Evolutionary conservation across 352 stramenopile genomes (phyloP).

Genomic region (Globisporangium lucens): DNA sequence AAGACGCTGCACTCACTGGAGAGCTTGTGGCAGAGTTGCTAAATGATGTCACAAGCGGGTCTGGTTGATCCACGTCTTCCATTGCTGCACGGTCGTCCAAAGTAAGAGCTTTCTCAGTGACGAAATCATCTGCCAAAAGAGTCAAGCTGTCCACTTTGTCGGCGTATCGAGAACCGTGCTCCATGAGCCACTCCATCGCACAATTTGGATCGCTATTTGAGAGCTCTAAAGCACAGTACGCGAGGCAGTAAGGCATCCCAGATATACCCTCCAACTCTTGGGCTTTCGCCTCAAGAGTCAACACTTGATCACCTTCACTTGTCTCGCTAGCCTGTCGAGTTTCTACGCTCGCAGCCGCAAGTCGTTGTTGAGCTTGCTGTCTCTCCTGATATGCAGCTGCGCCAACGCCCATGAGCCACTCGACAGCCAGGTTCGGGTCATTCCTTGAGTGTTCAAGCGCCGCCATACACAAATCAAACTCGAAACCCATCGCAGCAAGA

Average conservation of each 20-base stretch:
- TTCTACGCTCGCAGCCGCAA: conserved; percentile 45
- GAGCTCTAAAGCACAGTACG: conserved; percentile 67
- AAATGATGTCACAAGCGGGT: conserved; percentile 50
- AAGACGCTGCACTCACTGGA: not conserved
- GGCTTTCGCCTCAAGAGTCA: conserved; percentile 58
- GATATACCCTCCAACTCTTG: conserved; percentile 75
- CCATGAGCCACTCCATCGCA: conserved; percentile 88
- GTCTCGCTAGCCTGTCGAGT: conserved; percentile 19
- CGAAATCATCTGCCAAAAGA: conserved; percentile 48
- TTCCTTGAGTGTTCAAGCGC: conserved; percentile 78
- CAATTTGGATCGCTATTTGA: conserved; percentile 79
- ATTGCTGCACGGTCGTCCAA: conserved; percentile 63
- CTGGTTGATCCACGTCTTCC: conserved; percentile 74
- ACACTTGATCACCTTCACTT: conserved; percentile 11
- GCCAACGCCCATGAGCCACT: conserved; percentile 84
- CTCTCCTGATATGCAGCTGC: conserved; percentile 72
- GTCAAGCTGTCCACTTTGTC: conserved; percentile 48
- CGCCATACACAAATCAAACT: conserved; percentile 86
- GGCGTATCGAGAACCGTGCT: conserved; percentile 62
- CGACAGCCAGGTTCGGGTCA: conserved; percentile 79
- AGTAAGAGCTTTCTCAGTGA: conserved; percentile 35
- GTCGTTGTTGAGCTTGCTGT: conserved; percentile 51
- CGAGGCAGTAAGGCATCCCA: conserved; percentile 64
- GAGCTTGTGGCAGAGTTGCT: conserved; percentile 6
- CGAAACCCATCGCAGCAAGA: conserved; percentile 84